These are phyloP conservation scores for Ogataea pilisensis DNA, from an alignment of 805 yeast species.

Conservation along the genomic window DNA sequence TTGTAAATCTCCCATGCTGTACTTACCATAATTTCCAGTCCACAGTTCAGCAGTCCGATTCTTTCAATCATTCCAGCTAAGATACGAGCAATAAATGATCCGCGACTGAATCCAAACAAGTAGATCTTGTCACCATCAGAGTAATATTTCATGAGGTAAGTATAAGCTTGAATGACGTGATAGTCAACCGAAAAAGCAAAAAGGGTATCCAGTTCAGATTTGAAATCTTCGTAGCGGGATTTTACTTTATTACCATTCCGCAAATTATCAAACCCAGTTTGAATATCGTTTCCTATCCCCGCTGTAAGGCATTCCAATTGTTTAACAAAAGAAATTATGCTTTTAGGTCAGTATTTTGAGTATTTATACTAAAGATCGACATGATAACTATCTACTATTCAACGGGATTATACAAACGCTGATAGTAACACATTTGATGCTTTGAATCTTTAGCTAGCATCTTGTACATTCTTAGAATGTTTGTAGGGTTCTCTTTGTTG, in stretches of 20 bases:
- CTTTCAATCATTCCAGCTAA: conserved; percentile 61
- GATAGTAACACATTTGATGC: conserved; percentile 55
- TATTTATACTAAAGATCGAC: background rate
- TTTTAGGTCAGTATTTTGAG: background rate
- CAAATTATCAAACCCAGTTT: conserved; percentile 33
- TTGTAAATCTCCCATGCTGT: conserved; percentile 63
- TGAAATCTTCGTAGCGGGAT: conserved; percentile 9
- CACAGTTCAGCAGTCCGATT: conserved; percentile 55
- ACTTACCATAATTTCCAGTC: conserved; percentile 50
- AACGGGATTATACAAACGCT: conserved; percentile 36
- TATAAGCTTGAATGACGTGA: conserved; percentile 57
- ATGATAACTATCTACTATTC: background rate
- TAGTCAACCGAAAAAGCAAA: conserved; percentile 51
- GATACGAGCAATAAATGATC: conserved; percentile 63
- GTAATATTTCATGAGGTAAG: conserved; percentile 46
- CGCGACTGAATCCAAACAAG: conserved; percentile 59
- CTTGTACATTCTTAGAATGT: conserved; percentile 48
- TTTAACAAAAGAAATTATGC: background rate
- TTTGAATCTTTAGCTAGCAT: conserved; percentile 44
- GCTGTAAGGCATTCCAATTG: conserved; percentile 27
- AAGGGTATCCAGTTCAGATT: conserved; percentile 24
- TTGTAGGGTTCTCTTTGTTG: conserved; percentile 52
- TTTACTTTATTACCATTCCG: conserved; percentile 18
- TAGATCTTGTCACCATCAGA: conserved; percentile 46
- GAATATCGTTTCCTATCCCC: conserved; percentile 56